Percentiles rank a stretch among this genome's conserved stretches.
These are phyloP conservation scores for Nicotiana noctiflora DNA, from an alignment of 257 asterid genomes.

Conservation along the genomic window DNA sequence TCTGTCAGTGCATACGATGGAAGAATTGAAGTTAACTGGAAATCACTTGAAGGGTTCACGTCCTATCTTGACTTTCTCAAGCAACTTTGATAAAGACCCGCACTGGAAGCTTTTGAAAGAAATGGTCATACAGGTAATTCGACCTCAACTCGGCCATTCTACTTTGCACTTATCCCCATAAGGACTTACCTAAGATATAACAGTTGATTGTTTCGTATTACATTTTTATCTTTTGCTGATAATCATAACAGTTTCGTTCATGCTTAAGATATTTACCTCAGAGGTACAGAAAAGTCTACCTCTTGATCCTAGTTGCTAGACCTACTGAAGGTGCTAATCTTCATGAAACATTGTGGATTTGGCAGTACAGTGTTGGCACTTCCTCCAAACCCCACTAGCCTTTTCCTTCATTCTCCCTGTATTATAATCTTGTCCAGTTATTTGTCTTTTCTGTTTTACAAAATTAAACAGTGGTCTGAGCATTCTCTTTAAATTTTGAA, in stretches of 20 bases:
- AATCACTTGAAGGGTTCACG: slow-evolving; percentile 27
- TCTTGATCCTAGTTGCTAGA: background rate
- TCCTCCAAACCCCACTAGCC: background rate
- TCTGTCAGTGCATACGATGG: slow-evolving; percentile 89
- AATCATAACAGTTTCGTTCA: background rate
- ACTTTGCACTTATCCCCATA: background rate
- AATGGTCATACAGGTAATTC: slow-evolving; percentile 26
- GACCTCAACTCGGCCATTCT: background rate
- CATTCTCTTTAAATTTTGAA: background rate
- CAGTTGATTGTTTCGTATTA: background rate
- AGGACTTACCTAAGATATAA: background rate
- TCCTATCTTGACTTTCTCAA: slow-evolving; percentile 29
- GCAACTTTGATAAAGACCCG: slow-evolving; percentile 23
- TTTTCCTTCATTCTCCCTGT: background rate
- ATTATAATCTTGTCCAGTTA: no score
- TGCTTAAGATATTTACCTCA: background rate
- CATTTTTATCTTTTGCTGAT: background rate
- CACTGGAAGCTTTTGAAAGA: slow-evolving; percentile 35
- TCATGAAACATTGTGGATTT: background rate
- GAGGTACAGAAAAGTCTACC: no score
- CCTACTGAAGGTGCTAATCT: background rate
- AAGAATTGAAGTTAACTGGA: slow-evolving; percentile 70
- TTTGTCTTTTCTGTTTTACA: background rate
- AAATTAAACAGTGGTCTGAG: background rate
- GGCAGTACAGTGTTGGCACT: background rate